A percentile compares a stretch with the other conserved stretches of the same genome.
phyloP scores from a whole-genome alignment of 305 asterid genomes.

The Fraxinus velutina region DNA sequence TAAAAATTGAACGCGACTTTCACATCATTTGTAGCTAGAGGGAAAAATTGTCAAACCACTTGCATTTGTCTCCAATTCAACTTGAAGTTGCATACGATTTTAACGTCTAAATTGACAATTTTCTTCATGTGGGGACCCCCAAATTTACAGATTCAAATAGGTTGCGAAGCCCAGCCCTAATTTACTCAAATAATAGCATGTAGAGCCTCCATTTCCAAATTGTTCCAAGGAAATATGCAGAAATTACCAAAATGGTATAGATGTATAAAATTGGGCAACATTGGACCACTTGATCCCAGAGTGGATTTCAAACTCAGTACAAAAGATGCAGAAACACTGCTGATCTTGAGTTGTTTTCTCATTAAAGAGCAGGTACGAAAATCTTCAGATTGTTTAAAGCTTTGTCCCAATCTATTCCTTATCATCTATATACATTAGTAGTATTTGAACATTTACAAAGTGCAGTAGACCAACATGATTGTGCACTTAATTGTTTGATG shows the following conservation, averaged over 20 bases:
- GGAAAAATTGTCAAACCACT: neutral
- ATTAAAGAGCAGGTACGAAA: neutral
- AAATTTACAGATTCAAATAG: neutral
- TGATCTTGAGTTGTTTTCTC: neutral
- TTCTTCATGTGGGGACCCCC: neutral
- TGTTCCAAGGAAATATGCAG: neutral
- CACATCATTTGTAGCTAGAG: neutral
- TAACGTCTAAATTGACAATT: neutral
- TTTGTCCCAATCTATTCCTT: neutral
- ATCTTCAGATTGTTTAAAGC: neutral
- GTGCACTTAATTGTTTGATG: neutral
- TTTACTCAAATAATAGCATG: neutral
- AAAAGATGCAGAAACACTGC: neutral
- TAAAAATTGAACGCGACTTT: neutral
- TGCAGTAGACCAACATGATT: neutral
- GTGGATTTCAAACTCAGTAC: neutral
- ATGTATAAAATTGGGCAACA: neutral
- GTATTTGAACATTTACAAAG: neutral
- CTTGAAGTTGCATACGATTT: neutral
- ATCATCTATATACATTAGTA: neutral
- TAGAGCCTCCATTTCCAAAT: neutral
- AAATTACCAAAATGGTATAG: neutral
- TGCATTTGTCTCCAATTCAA: neutral
- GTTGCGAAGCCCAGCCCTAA: neutral
- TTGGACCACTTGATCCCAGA: neutral